These are phyloP conservation scores for Wickerhamomyces subpelliculosus DNA, from an alignment of 805 yeast species.

Conservation along the genomic window DNA sequence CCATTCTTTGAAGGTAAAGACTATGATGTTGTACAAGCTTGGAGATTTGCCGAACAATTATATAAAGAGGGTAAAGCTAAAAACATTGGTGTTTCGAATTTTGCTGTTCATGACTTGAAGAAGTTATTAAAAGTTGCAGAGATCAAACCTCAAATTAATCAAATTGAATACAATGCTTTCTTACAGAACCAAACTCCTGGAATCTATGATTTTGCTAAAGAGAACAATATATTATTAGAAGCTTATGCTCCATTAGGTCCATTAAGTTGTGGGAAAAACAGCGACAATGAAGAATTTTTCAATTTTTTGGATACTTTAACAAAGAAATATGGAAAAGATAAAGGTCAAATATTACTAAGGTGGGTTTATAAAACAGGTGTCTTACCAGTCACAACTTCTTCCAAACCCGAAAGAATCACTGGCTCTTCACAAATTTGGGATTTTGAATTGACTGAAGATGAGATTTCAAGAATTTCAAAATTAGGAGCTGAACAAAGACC, in stretches of 20 bases:
- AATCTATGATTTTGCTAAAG: slow-evolving; percentile 40
- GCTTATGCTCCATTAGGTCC: slow-evolving; percentile 71
- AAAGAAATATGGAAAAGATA: slow-evolving; percentile 51
- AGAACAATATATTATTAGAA: slow-evolving; percentile 45
- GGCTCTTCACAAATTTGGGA: slow-evolving; percentile 47
- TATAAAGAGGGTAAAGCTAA: slow-evolving; percentile 48
- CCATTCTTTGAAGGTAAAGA: slow-evolving; percentile 34
- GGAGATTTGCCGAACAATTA: slow-evolving; percentile 43
- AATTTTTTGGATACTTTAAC: slow-evolving; percentile 36
- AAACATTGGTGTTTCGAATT: slow-evolving; percentile 59
- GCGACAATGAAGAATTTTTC: slow-evolving; percentile 33
- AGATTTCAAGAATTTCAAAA: slow-evolving; percentile 35
- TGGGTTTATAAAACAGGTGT: slow-evolving; percentile 64
- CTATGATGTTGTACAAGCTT: slow-evolving; percentile 38
- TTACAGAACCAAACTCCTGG: slow-evolving; percentile 64
- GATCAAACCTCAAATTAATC: slow-evolving; percentile 49
- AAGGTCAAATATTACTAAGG: slow-evolving; percentile 59
- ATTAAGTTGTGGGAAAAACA: slow-evolving; percentile 41
- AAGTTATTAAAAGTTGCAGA: slow-evolving; percentile 30
- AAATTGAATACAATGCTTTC: slow-evolving; percentile 60
- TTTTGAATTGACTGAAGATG: slow-evolving; percentile 46
- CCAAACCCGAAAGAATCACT: slow-evolving; percentile 45
- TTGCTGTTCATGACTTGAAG: slow-evolving; percentile 38
- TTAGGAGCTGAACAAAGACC: slow-evolving; percentile 31
- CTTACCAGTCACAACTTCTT: slow-evolving; percentile 70